phyloP scores from a whole-genome alignment of 495 filamentous ascomycete genomes.

The Xylaria castorea region DNA sequence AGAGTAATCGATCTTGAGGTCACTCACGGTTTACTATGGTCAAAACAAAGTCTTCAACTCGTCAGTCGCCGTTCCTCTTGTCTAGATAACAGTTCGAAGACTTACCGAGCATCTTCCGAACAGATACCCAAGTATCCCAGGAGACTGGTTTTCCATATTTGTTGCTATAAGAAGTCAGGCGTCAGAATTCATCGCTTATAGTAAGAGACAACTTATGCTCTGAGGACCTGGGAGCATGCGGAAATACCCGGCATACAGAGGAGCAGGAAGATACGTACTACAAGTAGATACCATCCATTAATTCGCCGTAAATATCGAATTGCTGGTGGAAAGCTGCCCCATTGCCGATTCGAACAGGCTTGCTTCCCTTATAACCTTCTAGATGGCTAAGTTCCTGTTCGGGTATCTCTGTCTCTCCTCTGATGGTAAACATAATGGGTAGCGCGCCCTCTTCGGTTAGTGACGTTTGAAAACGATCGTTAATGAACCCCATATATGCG shows the following conservation, averaged over 20 bases:
- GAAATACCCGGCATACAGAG: background rate
- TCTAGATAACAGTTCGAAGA: background rate
- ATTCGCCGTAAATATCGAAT: constrained; percentile 77
- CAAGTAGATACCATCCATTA: constrained; percentile 77
- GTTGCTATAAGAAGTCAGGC: constrained; percentile 47
- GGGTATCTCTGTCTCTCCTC: constrained; percentile 73
- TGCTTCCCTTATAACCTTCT: constrained; percentile 70
- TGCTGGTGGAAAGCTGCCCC: constrained; percentile 76
- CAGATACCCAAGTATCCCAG: constrained; percentile 72
- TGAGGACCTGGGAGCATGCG: background rate
- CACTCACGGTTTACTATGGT: constrained; percentile 55
- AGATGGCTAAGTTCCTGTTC: constrained; percentile 70
- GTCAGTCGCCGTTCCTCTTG: background rate
- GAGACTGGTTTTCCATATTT: constrained; percentile 76
- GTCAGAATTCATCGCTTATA: background rate
- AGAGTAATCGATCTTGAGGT: background rate
- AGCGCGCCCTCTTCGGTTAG: constrained; percentile 58
- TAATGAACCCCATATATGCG: constrained; percentile 77
- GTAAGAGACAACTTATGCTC: background rate
- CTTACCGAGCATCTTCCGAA: constrained; percentile 63
- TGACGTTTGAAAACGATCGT: constrained; percentile 64
- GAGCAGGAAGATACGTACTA: constrained; percentile 43
- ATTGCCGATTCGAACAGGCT: constrained; percentile 76
- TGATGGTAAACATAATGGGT: constrained; percentile 80
- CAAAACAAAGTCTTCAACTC: constrained; percentile 55